Evolutionary conservation across 1,139 yeast species (phyloP), one percentile per base, ranked within the genome.

Genomic region (Hanseniaspora uvarum): DNA sequence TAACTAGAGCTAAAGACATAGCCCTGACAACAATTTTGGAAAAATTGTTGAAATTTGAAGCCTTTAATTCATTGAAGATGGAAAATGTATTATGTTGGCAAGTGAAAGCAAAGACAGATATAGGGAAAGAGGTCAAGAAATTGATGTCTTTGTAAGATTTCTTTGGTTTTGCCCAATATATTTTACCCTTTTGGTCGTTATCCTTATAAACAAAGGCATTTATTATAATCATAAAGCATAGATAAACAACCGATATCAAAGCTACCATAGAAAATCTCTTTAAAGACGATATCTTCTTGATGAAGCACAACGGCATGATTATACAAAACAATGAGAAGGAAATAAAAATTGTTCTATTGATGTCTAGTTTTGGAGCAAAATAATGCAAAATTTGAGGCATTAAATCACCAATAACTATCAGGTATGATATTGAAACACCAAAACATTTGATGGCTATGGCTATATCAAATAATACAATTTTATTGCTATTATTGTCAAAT

Each of bases 371-470:
- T 24, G 53, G 44, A 0, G 70, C 60, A 3, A 80, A 63, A 19
- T 78, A 73, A 55, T 73, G 76, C 63, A 77, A 67, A 50, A 83
- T 80, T 60, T 81, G 81, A 3, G 92, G 92, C 80, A 82, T 75
- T 62, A 83, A 72, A 65, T 83, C 89, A 5, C 89, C 92, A 59
- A 83, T 81, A 38, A 83, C 86, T 53, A 83, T 86, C 62, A 83
- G 70, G 61, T 83, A 83, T 52, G 85, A 79, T 2, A 83, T 77
- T 0, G 86, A 88, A 4, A 83, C 89, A n/a, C 92, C 92, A 65
- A 83, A 81, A 62, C 89, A 83, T 66, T 89, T 94, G 59, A 89
- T 72, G 18, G 95, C 95, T 59, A 89, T 89, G 10, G 96, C 96
- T 11, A 82, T 62, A 67, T 89, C 97, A 69, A 89, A 89, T 14